Conservation (phyloP, 352 stramenopile genomes). For the Pythium scleroteichum region DNA sequence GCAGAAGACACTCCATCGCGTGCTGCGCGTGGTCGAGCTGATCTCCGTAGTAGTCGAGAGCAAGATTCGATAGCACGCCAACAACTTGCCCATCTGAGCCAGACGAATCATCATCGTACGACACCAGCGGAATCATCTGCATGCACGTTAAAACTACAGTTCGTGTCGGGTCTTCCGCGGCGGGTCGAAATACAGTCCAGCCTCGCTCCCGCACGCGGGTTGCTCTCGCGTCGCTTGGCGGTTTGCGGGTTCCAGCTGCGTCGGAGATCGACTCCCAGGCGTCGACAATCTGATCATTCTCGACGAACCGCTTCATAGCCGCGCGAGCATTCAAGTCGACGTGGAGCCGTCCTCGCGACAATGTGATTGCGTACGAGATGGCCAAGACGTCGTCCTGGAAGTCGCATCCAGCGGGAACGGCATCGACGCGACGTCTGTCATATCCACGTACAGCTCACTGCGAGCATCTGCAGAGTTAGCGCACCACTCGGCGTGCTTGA, state of each 20-base stretch:
- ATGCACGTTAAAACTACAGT: constrained; percentile 32
- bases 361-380: constrained; percentile 34
- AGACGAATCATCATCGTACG: not conserved
- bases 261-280: constrained; percentile 33
- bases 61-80: constrained; percentile 31
- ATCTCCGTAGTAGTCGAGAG: constrained; percentile 35
- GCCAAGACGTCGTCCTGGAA: constrained; percentile 24
- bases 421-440: constrained; percentile 26
- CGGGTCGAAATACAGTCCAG: constrained; percentile 18
- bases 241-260: not conserved
- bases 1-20: constrained; percentile 34
- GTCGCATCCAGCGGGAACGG: constrained; percentile 28
- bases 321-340: constrained; percentile 30
- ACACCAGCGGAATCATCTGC: constrained; percentile 33
- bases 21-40: constrained; percentile 35
- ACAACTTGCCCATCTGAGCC: constrained; percentile 27
- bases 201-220: constrained; percentile 20
- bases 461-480: not conserved
- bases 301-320: constrained; percentile 33
- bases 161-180: not conserved
- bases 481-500: not conserved
- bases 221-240: not conserved
- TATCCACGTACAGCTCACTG: constrained; percentile 24
- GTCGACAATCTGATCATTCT: constrained; percentile 26
- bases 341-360: constrained; percentile 26